Evolutionary conservation across 345 rosid genomes (phyloP).

Genomic region (Microthlaspi erraticum): DNA sequence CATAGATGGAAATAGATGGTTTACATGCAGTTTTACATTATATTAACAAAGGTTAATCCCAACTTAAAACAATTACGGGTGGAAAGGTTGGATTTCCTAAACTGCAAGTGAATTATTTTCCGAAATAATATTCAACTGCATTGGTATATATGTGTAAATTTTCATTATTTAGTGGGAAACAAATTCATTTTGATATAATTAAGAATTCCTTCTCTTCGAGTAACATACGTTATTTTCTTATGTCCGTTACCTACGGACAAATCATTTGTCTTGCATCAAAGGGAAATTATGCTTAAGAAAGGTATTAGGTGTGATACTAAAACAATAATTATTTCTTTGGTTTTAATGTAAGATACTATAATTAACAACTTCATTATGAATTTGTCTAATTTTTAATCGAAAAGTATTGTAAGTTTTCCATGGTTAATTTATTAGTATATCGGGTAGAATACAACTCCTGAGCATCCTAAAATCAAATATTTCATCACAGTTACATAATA

Average conservation of each 20-base stretch:
- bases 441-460: not conserved
- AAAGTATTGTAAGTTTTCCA: not conserved
- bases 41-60: not conserved
- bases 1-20: not conserved
- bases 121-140: not conserved
- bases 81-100: not conserved
- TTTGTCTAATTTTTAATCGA: not conserved
- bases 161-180: not conserved
- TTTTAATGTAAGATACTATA: constrained; percentile 19
- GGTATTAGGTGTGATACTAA: constrained; percentile 37
- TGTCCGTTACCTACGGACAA: constrained; percentile 40
- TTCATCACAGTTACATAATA: constrained; percentile 34
- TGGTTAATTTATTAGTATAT: constrained; percentile 3
- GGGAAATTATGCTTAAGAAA: constrained; percentile 36
- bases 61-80: not conserved
- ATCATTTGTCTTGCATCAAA: constrained; percentile 36
- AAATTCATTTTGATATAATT: constrained; percentile 5
- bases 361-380: constrained; percentile 18
- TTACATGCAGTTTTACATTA: not conserved
- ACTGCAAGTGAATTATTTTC: not conserved
- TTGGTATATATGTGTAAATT: not conserved
- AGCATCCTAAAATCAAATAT: not conserved
- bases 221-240: constrained; percentile 25
- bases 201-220: constrained; percentile 1
- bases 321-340: constrained; percentile 24